These are phyloP conservation scores for Nemania serpens DNA, from an alignment of 2,329 filamentous ascomycete species.

Conservation along the genomic window DNA sequence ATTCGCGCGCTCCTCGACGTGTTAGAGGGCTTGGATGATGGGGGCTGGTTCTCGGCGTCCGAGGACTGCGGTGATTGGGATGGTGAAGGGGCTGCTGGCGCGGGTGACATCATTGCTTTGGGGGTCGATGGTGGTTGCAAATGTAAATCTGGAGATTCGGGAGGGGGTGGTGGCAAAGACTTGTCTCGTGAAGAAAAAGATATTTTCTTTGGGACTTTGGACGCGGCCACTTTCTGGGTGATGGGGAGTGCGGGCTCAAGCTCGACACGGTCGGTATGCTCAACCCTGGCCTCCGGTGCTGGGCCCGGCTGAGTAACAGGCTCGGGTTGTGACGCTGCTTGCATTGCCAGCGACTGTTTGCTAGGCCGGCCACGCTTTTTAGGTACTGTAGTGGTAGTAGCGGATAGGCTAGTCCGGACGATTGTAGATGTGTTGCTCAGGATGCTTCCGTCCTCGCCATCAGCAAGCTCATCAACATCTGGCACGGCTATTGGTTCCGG, in stretches of 20 bases:
- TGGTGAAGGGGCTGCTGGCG: slow-evolving; percentile 58
- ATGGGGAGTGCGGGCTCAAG: slow-evolving; percentile 12
- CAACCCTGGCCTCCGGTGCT: background rate
- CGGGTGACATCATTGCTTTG: slow-evolving; percentile 48
- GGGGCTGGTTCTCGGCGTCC: slow-evolving; percentile 79
- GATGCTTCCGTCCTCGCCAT: slow-evolving; percentile 47
- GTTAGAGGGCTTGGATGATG: slow-evolving; percentile 64
- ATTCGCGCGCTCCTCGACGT: slow-evolving; percentile 52
- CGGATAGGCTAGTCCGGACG: slow-evolving; percentile 43
- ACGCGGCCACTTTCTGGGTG: slow-evolving; percentile 32
- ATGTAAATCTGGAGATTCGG: slow-evolving; percentile 29
- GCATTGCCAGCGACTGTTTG: slow-evolving; percentile 41
- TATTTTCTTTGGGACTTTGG: slow-evolving; percentile 21
- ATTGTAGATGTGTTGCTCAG: slow-evolving; percentile 49
- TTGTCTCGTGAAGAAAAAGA: slow-evolving; percentile 30
- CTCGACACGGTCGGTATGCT: slow-evolving; percentile 3
- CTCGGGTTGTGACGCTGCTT: slow-evolving; percentile 36
- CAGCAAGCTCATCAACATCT: slow-evolving; percentile 39
- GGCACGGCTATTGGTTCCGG: slow-evolving; percentile 22
- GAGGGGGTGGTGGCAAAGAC: slow-evolving; percentile 39
- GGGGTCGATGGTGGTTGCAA: slow-evolving; percentile 52
- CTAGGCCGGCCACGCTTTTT: slow-evolving; percentile 44
- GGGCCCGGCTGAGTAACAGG: slow-evolving; percentile 27
- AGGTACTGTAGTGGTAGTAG: slow-evolving; percentile 29
- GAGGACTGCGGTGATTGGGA: slow-evolving; percentile 76